Conservation (phyloP, 1,284 basidiomycete species). For the Takashimella koratensis region DNA sequence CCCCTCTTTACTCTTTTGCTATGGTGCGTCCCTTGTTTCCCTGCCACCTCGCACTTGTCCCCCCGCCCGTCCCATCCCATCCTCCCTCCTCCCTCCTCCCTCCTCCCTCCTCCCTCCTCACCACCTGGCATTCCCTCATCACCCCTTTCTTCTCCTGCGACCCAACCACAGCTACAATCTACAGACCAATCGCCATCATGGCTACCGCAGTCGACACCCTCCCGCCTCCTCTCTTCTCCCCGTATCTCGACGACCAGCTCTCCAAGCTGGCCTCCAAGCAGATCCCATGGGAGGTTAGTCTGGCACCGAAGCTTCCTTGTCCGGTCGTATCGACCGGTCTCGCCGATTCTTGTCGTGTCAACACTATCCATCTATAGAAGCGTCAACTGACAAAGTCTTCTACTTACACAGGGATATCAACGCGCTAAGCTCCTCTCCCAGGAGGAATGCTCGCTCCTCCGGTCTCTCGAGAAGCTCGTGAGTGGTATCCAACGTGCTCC, state of each 20-base stretch:
- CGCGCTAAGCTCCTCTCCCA: conserved; percentile 84
- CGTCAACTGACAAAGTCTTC: background rate
- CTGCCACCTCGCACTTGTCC: background rate
- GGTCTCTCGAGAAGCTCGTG: conserved; percentile 72
- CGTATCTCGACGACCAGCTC: conserved; percentile 81
- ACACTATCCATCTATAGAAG: no score
- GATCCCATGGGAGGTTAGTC: conserved; percentile 89
- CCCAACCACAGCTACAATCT: no score
- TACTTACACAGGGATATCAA: conserved; percentile 72
- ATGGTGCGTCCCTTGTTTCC: no score
- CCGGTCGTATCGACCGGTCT: no score
- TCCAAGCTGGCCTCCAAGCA: conserved; percentile 83
- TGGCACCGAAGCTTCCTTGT: no score
- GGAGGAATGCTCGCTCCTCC: conserved; percentile 86
- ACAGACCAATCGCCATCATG: no score
- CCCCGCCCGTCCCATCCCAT: background rate
- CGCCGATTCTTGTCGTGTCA: background rate
- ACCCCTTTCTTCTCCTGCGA: background rate
- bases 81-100: no score
- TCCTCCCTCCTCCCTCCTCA: no score
- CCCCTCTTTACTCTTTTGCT: no score
- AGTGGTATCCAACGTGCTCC: conserved; percentile 11
- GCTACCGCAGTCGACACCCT: conserved; percentile 52
- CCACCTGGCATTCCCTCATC: background rate
- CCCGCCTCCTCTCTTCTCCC: conserved; percentile 72